Evolutionary conservation across 192 early-diverging fungal genomes (phyloP).

Genomic region (Haplosporangium gracile): DNA sequence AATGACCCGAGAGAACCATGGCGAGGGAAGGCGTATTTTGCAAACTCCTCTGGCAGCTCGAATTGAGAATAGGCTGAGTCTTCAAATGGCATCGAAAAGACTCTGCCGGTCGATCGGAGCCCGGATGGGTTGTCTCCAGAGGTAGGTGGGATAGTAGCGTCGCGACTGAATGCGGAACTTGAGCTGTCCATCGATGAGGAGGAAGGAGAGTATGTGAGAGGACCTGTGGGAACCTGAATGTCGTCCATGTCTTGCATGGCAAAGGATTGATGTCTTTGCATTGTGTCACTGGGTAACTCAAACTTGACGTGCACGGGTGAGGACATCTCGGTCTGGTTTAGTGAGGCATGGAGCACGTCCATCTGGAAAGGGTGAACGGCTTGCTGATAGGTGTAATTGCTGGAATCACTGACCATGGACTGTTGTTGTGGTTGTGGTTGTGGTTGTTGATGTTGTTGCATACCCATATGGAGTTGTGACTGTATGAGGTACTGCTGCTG

Average conservation of each 20-base stretch:
- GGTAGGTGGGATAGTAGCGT: not conserved
- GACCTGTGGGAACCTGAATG: constrained; percentile 4
- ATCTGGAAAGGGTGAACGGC: constrained; percentile 40
- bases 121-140: not conserved
- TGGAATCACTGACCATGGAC: not conserved
- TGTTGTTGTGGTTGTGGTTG: constrained; percentile 13
- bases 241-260: constrained; percentile 45
- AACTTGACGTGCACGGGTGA: constrained; percentile 5
- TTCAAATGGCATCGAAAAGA: constrained; percentile 25
- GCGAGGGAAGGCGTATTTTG: constrained; percentile 15
- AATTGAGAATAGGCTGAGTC: not conserved
- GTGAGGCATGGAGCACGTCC: not conserved
- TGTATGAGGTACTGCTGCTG: constrained; percentile 19
- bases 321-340: constrained; percentile 2
- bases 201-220: constrained; percentile 10
- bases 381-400: constrained; percentile 19
- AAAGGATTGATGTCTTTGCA: constrained; percentile 5
- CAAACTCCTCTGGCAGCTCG: constrained; percentile 25
- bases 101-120: constrained; percentile 15
- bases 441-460: constrained; percentile 22
- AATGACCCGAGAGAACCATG: constrained; percentile 43
- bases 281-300: constrained; percentile 9
- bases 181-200: constrained; percentile 28
- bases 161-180: constrained; percentile 5
- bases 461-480: not conserved